phyloP scores from a whole-genome alignment of 495 filamentous ascomycete genomes.

The Penicillium malachiteum region DNA sequence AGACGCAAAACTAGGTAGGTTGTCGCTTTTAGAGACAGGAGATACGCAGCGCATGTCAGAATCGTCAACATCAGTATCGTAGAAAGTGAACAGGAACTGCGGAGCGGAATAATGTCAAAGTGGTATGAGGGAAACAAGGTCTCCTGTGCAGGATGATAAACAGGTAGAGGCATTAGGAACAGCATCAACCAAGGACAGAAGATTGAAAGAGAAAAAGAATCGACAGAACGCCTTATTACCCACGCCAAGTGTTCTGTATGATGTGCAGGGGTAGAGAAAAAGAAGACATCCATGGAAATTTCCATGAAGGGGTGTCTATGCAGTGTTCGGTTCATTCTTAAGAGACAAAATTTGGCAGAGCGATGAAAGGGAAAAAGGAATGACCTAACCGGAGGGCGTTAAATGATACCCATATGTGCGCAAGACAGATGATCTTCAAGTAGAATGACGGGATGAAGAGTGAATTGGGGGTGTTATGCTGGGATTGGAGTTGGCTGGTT shows the following conservation, averaged over 20 bases:
- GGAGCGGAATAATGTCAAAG: not conserved
- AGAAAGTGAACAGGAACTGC: not conserved
- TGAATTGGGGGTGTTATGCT: not conserved
- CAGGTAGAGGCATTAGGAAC: not conserved
- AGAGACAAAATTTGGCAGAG: slow-evolving; percentile 3
- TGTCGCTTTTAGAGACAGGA: slow-evolving; percentile 4
- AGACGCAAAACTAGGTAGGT: slow-evolving; percentile 1
- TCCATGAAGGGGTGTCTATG: slow-evolving; percentile 8
- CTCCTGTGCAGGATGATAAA: not conserved
- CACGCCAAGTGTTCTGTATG: slow-evolving; percentile 29
- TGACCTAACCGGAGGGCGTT: slow-evolving; percentile 27
- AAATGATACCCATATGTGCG: slow-evolving; percentile 40
- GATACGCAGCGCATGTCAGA: not conserved
- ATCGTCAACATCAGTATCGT: slow-evolving; percentile 3
- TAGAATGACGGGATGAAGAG: not conserved
- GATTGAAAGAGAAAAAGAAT: slow-evolving; percentile 2
- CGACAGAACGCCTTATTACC: slow-evolving; percentile 34
- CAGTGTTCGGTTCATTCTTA: slow-evolving; percentile 14
- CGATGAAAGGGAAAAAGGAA: slow-evolving; percentile 1
- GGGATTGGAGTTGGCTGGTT: not conserved
- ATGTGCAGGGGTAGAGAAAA: slow-evolving; percentile 22
- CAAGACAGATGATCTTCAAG: slow-evolving; percentile 23
- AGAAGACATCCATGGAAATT: slow-evolving; percentile 8
- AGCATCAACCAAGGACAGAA: not conserved
- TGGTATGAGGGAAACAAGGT: not conserved